Percentiles rank a stretch among this genome's conserved stretches.
phyloP scores from a whole-genome alignment of 2,329 filamentous ascomycete genomes.

The Calonectria hongkongensis region DNA sequence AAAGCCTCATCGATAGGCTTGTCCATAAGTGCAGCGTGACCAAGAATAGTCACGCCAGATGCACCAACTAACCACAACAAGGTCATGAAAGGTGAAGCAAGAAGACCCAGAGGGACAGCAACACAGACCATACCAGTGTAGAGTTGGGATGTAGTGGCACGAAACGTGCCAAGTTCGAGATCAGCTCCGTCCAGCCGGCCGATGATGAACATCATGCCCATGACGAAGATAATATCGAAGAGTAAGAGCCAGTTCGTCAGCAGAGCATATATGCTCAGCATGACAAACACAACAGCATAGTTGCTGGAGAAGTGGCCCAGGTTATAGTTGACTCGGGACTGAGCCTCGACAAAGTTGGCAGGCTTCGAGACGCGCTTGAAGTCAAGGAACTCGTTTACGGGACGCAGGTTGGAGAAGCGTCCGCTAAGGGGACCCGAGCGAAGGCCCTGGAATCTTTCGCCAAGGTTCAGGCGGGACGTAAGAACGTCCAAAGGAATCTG shows the following conservation, averaged over 20 bases:
- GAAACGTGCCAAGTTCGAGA: constrained; percentile 88
- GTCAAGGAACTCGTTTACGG: constrained; percentile 95
- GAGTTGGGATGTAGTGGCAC: constrained; percentile 92
- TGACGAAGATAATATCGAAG: constrained; percentile 93
- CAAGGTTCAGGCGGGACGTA: constrained; percentile 91
- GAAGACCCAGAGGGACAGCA: constrained; percentile 88
- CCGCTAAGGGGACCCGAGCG: constrained; percentile 85
- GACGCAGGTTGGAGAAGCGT: constrained; percentile 94
- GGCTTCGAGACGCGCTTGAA: constrained; percentile 97
- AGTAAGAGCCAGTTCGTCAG: constrained; percentile 90
- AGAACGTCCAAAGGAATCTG: constrained; percentile 94
- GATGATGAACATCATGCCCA: constrained; percentile 92
- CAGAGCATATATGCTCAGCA: constrained; percentile 96
- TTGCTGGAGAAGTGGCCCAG: constrained; percentile 98
- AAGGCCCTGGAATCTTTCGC: constrained; percentile 88
- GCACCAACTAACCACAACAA: constrained; percentile 97
- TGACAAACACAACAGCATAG: constrained; percentile 93
- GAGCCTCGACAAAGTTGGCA: constrained; percentile 90
- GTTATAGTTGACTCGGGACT: constrained; percentile 97
- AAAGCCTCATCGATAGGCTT: constrained; percentile 99
- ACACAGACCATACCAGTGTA: constrained; percentile 92
- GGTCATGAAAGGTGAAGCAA: constrained; percentile 88
- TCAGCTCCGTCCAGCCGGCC: constrained; percentile 92
- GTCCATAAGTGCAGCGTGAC: constrained; percentile 96
- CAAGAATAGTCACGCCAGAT: constrained; percentile 93